These are phyloP conservation scores for Copromyces sp. DNA, from an alignment of 495 filamentous ascomycete species.

Conservation along the genomic window DNA sequence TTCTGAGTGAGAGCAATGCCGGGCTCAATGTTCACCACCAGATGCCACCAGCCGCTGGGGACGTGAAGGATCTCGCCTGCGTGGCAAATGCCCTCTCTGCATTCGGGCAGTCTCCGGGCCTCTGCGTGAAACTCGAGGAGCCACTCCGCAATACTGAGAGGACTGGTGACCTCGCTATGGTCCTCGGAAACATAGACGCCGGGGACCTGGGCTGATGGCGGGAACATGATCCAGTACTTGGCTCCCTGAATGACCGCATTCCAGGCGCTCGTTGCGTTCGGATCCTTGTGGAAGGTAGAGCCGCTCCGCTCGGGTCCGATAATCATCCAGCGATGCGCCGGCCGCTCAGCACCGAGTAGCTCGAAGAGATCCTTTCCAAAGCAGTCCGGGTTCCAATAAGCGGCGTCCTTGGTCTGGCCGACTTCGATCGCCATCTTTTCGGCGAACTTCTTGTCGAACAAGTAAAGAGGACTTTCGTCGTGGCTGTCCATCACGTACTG, in stretches of 20 bases:
- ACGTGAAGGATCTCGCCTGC: conserved; percentile 91
- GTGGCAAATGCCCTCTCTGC: conserved; percentile 76
- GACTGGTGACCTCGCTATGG: conserved; percentile 87
- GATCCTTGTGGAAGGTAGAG: conserved; percentile 89
- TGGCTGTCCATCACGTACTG: conserved; percentile 73
- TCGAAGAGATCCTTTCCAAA: conserved; percentile 87
- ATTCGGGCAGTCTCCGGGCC: conserved; percentile 66
- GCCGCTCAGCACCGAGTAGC: conserved; percentile 66
- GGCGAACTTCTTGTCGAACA: conserved; percentile 82
- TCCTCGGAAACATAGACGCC: conserved; percentile 89
- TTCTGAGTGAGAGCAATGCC: conserved; percentile 93
- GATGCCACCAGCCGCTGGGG: conserved; percentile 90
- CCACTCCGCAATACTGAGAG: conserved; percentile 94
- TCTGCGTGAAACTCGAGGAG: conserved; percentile 84
- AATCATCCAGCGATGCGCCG: conserved; percentile 89
- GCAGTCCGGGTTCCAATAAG: conserved; percentile 77
- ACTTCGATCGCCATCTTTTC: conserved; percentile 72
- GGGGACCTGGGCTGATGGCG: conserved; percentile 49
- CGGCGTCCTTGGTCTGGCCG: conserved; percentile 42
- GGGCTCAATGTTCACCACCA: conserved; percentile 79
- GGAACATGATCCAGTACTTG: conserved; percentile 98
- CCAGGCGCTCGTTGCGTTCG: conserved; percentile 70
- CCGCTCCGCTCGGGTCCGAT: conserved; percentile 83
- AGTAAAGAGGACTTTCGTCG: conserved; percentile 87
- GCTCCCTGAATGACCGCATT: conserved; percentile 85